Base-by-base conservation (phyloP, 2,329 filamentous ascomycete species). In the Lasiodiplodia sp. region DNA sequence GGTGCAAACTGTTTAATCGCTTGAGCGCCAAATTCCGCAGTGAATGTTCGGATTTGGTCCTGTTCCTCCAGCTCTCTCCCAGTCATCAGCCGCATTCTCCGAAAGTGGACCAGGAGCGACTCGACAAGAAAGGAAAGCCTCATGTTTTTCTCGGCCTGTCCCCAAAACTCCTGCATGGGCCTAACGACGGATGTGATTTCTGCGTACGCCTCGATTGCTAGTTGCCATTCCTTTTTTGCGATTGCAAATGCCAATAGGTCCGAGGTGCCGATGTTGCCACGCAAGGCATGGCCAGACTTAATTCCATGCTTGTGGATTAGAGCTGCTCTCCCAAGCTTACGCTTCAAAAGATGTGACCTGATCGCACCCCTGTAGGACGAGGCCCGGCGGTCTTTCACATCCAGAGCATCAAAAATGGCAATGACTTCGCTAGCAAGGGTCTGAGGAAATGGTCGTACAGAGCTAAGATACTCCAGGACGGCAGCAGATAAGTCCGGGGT, bases 341-440 rank as follows among this genome's bases (percentile, higher is more conserved):
- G 74, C 18, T 83, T 75, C n/a, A 72, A 74, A 31, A 86, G 70
- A 69, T 83, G 80, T 25, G 85, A 81, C 53, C 77, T 77, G 25
- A 84, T 79, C 31, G 82, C 79, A 51, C 78, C 74, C 64, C 79
- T 73, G 73, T 86, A 88, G 65, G 84, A 81, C 4, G 77, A 75
- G 8, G 76, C 71, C 2, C 77, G 79, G 31, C 84, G 82, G 47
- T 78, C 67, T 10, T 77, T 66, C 1, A 69, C 28, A 3, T 78
- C 73, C 31, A 86, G 79, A 3, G 71, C 68, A 37, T 82, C 73
- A 72, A 88, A 88, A 10, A 88, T 69, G n/a, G 78, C 14, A 34
- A 63, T n/a, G 34, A 37, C 37, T n/a, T 49, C 31, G 25, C 63
- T 34, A 4, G 66, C 66, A 21, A 53, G 31, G 14, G 21, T 62